Conservation (phyloP, 2,329 filamentous ascomycete genomes). For the Metarhizium robertsii region DNA sequence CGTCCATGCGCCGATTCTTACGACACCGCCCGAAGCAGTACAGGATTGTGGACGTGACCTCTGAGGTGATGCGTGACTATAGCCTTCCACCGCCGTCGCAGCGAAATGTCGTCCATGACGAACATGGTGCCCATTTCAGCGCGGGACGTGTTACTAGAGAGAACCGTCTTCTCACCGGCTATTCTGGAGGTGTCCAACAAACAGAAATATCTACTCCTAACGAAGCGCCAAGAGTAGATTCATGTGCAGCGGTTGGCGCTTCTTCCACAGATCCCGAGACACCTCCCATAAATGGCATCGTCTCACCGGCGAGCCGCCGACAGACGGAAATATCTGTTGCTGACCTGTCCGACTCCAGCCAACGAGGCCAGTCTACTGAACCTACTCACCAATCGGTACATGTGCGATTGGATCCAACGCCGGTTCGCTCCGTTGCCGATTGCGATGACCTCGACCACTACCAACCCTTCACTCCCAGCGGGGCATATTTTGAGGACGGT, state of each 20-base stretch:
- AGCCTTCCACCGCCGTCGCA: constrained; percentile 8
- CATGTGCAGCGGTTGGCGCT: neutral
- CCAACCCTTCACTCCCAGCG: constrained; percentile 23
- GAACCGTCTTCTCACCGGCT: neutral
- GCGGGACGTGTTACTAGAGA: neutral
- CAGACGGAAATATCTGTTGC: constrained; percentile 27
- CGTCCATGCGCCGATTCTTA: constrained; percentile 21
- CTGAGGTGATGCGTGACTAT: constrained; percentile 27
- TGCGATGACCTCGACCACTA: constrained; percentile 13
- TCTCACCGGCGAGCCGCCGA: constrained; percentile 14
- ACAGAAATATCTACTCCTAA: neutral
- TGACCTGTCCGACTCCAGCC: constrained; percentile 24
- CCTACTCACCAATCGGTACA: neutral
- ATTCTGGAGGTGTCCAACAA: neutral
- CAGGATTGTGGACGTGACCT: constrained; percentile 27
- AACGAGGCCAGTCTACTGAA: constrained; percentile 15
- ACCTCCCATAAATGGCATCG: constrained; percentile 4
- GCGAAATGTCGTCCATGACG: neutral
- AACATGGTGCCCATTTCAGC: neutral
- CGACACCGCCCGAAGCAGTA: constrained; percentile 18
- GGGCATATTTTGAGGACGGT: constrained; percentile 20
- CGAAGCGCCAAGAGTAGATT: neutral
- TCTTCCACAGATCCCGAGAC: neutral
- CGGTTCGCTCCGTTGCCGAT: constrained; percentile 9
- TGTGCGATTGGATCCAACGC: neutral